Percentiles rank a stretch among this genome's conserved stretches.
phyloP scores from a whole-genome alignment of 352 stramenopile species.

The Ophiocytium majus region DNA sequence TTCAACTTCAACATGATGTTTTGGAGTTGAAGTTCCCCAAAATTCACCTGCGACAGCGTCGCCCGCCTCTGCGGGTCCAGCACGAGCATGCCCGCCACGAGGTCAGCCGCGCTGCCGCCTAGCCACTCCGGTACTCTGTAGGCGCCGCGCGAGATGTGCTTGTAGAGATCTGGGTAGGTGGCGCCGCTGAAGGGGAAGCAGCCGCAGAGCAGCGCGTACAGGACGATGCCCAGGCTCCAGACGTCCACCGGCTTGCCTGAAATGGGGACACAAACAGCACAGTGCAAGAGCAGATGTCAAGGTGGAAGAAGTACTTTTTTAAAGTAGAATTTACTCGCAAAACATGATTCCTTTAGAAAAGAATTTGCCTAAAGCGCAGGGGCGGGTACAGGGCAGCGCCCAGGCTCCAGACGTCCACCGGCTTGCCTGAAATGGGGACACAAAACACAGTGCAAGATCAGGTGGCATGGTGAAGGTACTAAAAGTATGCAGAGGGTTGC shows the following conservation, averaged over 20 bases:
- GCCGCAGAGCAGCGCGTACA: constrained; percentile 78
- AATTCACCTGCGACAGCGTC: constrained; percentile 31
- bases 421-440: constrained; percentile 64
- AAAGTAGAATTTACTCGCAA: too few species aligned
- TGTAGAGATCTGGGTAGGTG: constrained; percentile 46
- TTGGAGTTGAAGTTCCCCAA: not conserved
- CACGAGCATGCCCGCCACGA: constrained; percentile 33
- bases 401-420: constrained; percentile 82
- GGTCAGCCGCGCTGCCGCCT: not conserved
- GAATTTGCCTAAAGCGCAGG: too few species aligned
- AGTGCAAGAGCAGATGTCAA: too few species aligned
- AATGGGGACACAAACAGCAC: too few species aligned
- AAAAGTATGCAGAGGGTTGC: too few species aligned
- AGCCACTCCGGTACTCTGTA: constrained; percentile 36
- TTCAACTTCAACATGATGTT: too few species aligned
- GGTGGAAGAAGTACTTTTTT: too few species aligned
- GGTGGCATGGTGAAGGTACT: too few species aligned
- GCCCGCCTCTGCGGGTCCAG: constrained; percentile 24
- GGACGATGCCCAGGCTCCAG: constrained; percentile 81
- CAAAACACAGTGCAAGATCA: too few species aligned
- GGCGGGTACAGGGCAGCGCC: constrained; percentile 79
- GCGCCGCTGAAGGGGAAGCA: constrained; percentile 43
- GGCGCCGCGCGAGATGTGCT: constrained; percentile 32
- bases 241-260: constrained; percentile 74
- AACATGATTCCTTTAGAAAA: too few species aligned